Base-by-base conservation (phyloP, 345 rosid genomes). In the Moricandia arvensis region DNA sequence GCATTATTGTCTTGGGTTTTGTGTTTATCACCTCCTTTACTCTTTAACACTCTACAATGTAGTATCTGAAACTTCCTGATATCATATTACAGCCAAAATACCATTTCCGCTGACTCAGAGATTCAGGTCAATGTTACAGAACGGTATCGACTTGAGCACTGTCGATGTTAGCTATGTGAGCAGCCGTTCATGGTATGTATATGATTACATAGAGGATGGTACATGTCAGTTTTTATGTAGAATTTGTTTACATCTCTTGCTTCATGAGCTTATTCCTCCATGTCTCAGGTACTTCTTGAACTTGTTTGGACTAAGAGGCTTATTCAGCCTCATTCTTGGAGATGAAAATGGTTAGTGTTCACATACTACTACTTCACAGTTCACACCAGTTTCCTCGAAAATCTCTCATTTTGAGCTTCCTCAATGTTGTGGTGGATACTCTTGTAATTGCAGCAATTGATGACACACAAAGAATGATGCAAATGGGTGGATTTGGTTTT, bases 121-220 rank as follows among this genome's bases (percentile, higher is more conserved):
- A 83, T 96, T 96, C 83, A 87, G 99, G 72, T 84, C 97, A 69
- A 96, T 96, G 99, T 79, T 96, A 83, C 99, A 96, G 86, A 93
- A 93, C 79, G 99, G 98, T 68, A 96, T 96, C 72, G 99, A 93
- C 84, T 83, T 96, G 82, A 96, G 99, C 82, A 93, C 97, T 13
- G 99, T 96, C 3, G 97, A 96, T 75, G 98, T 96, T 68, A 96
- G 99, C 86, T 96, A 96, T 57, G 99, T 96, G 64, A 96, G 99
- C 77, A 91, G 98, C 78, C 98, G 98, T 11, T 96, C 98, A 70
- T 96, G 99, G 99, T 95, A 92, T 58, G 74, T 72, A 59, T 38
- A 43, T 53, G 59, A 57, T 47, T 35, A 16, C 63, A 66, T 27
- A 24, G 2, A 72, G 35, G 26, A 15, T 5, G 31, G 2, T 37